Evolutionary conservation across 2,329 filamentous ascomycete species (phyloP).

Genomic region (Madurella mycetomatis): DNA sequence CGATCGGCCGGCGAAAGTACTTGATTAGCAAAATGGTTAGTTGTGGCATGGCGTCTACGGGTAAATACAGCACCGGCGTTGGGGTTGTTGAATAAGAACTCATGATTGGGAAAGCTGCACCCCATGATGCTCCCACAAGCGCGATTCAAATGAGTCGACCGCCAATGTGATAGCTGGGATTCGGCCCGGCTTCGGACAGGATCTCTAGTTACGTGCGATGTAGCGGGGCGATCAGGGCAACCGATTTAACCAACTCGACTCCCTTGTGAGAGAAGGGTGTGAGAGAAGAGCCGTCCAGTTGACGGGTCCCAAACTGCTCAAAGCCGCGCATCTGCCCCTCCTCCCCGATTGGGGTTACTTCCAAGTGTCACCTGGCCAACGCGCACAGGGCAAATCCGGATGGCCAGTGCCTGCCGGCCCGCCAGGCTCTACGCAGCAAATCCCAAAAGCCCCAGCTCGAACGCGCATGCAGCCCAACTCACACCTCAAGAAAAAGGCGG

Average conservation of each 20-base stretch:
- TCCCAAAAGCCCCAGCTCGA: background rate
- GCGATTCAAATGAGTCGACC: background rate
- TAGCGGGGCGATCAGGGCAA: background rate
- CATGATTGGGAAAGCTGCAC: background rate
- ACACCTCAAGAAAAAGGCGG: background rate
- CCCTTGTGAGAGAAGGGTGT: no score
- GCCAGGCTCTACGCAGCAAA: background rate
- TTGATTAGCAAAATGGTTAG: no score
- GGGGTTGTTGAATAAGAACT: background rate
- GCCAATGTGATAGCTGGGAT: background rate
- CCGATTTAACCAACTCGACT: no score
- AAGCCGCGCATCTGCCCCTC: background rate
- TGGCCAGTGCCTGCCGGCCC: background rate
- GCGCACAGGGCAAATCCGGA: constrained; percentile 1
- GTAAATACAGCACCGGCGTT: constrained; percentile 4
- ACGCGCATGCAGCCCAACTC: background rate
- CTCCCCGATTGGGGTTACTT: background rate
- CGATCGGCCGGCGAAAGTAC: background rate
- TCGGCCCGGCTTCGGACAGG: background rate
- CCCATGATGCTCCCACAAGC: no score
- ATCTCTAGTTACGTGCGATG: background rate
- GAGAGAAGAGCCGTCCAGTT: no score
- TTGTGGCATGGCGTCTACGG: background rate
- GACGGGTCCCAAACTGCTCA: no score
- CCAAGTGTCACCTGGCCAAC: constrained; percentile 14